Percentiles rank a stretch among this genome's conserved stretches.
phyloP scores from a whole-genome alignment of 306 rosid genomes.

The Hippophae tibetana region DNA sequence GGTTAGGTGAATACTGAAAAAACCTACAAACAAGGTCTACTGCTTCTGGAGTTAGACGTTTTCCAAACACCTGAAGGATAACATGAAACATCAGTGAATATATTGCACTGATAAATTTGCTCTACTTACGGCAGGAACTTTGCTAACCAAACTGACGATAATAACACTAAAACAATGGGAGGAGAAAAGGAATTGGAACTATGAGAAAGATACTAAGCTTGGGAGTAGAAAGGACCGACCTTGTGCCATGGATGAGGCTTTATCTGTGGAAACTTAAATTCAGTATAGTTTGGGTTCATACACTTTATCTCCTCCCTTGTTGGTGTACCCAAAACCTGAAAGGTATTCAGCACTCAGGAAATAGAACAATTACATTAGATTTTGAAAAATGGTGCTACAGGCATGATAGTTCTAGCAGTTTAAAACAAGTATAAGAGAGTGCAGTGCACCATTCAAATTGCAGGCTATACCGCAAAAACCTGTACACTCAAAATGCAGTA shows the following conservation, averaged over 20 bases:
- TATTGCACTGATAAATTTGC: not conserved
- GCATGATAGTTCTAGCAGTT: too few relatives aligned
- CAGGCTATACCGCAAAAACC: too few relatives aligned
- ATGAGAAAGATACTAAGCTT: not conserved
- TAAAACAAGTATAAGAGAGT: too few relatives aligned
- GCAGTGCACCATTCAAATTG: too few relatives aligned
- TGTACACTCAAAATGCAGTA: too few relatives aligned
- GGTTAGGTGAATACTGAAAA: slow-evolving; percentile 95
- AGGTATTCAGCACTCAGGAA: slow-evolving; percentile 1
- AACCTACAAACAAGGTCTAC: slow-evolving; percentile 98
- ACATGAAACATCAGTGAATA: slow-evolving; percentile 12
- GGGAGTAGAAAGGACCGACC: slow-evolving; percentile 29
- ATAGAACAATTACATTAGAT: not conserved
- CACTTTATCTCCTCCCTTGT: slow-evolving; percentile 99
- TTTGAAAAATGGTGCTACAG: too few relatives aligned
- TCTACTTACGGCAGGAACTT: not conserved
- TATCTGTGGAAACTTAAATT: slow-evolving; percentile 96
- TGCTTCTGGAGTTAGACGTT: slow-evolving; percentile 97
- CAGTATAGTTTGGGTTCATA: slow-evolving; percentile 98
- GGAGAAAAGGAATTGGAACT: not conserved
- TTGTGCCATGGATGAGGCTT: slow-evolving; percentile 99
- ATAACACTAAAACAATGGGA: not conserved
- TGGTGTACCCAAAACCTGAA: slow-evolving; percentile 96
- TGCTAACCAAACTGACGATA: too few relatives aligned
- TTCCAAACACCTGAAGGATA: slow-evolving; percentile 75